Conservation (phyloP, 1,139 yeast genomes). For the Debaryomyces sp. region DNA sequence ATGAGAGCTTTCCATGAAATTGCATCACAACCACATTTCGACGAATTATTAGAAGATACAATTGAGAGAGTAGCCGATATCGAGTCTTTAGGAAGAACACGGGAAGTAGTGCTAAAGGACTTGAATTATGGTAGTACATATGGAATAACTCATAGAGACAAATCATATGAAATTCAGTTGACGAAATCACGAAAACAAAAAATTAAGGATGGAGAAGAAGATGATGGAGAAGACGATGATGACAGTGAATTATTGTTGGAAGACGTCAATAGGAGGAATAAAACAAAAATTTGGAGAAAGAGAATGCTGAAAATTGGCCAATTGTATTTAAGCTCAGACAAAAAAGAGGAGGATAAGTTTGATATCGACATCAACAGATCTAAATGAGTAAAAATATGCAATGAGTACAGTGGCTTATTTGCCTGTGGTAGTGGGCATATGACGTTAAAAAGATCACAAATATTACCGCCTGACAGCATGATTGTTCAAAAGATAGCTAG, state of each 20-base stretch:
- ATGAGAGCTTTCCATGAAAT: constrained; percentile 88
- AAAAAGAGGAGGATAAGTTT: constrained; percentile 1
- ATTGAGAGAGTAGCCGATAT: constrained; percentile 74
- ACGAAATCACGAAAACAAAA: constrained; percentile 22
- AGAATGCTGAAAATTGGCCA: constrained; percentile 41
- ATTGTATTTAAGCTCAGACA: constrained; percentile 21
- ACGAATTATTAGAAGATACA: constrained; percentile 68
- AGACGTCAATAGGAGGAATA: constrained; percentile 41
- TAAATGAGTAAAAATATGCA: neutral
- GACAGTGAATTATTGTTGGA: constrained; percentile 39
- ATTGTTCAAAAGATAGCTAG: too few relatives aligned
- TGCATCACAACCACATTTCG: constrained; percentile 71
- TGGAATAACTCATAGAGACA: constrained; percentile 8
- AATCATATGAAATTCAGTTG: constrained; percentile 17
- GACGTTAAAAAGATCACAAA: too few relatives aligned
- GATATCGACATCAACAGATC: constrained; percentile 22
- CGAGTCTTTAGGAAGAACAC: constrained; percentile 77
- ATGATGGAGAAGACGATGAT: constrained; percentile 35
- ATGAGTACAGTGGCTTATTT: neutral
- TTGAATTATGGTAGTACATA: constrained; percentile 52
- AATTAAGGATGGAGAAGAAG: constrained; percentile 18
- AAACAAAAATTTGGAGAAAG: constrained; percentile 49
- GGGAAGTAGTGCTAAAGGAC: constrained; percentile 78
- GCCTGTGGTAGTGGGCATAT: too few relatives aligned
- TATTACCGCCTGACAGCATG: too few relatives aligned